A percentile compares a stretch with the other conserved stretches of the same genome.
Evolutionary conservation across 2,329 filamentous ascomycete species (phyloP).

Genomic region (Hymenoscyphus occultus): DNA sequence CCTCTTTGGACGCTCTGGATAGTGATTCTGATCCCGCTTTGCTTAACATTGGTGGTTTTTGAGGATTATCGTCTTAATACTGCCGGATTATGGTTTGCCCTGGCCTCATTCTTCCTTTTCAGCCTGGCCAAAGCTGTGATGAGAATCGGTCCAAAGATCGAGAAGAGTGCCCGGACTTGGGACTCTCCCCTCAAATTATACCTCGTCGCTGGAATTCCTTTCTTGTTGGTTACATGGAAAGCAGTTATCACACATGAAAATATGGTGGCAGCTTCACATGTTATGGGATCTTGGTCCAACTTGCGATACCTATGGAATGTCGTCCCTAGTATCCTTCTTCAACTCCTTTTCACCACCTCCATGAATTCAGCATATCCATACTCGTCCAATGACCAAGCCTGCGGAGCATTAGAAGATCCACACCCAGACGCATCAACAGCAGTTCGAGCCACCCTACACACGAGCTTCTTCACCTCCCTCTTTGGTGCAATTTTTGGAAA

Average conservation of each 20-base stretch:
- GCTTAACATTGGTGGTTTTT: conserved; percentile 14
- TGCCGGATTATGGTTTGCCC: conserved; percentile 19
- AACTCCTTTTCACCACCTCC: conserved; percentile 26
- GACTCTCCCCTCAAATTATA: conserved; percentile 25
- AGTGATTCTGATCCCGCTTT: conserved; percentile 21
- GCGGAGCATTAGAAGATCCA: conserved; percentile 27
- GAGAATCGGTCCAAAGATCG: conserved; percentile 24
- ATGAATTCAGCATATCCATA: conserved; percentile 30
- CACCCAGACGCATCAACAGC: conserved; percentile 21
- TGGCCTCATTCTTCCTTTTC: conserved; percentile 23
- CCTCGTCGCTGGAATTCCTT: conserved; percentile 27
- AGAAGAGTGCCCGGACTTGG: conserved; percentile 21
- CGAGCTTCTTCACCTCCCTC: conserved; percentile 24
- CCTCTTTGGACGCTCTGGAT: conserved; percentile 18
- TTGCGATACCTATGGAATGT: conserved; percentile 22
- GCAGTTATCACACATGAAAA: conserved; percentile 29
- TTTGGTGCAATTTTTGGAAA: conserved; percentile 23
- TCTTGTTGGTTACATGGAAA: conserved; percentile 25
- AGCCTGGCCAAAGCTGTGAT: conserved; percentile 29
- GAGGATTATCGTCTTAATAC: conserved; percentile 30
- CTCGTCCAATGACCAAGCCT: conserved; percentile 23
- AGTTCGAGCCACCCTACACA: conserved; percentile 27
- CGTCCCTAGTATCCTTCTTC: conserved; percentile 25
- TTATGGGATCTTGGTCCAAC: conserved; percentile 24
- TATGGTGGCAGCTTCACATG: conserved; percentile 20